Evolutionary conservation across 2,329 filamentous ascomycete species (phyloP).

Genomic region (Ceratocystis harringtonii): DNA sequence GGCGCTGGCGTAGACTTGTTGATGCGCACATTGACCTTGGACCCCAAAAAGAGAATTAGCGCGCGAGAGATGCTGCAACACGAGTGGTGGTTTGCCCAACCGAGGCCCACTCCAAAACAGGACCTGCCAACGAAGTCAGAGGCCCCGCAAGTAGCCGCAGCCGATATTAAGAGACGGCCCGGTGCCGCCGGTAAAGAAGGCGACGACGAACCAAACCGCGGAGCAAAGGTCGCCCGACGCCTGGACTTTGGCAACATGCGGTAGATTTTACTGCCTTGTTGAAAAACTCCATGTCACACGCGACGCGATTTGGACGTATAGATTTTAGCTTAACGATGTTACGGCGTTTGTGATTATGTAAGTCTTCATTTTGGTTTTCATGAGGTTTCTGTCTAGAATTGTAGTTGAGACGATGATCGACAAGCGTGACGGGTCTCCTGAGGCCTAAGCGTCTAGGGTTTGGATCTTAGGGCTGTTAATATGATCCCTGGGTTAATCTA

Average conservation of each 20-base stretch:
- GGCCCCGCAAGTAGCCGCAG: conserved; percentile 51
- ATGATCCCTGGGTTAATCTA: too few species aligned
- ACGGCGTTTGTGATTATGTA: not conserved
- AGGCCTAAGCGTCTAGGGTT: too few species aligned
- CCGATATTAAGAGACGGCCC: conserved; percentile 63
- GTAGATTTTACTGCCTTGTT: not conserved
- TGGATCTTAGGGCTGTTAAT: too few species aligned
- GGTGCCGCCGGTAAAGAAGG: conserved; percentile 29
- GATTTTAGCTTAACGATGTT: not conserved
- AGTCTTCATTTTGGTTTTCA: not conserved
- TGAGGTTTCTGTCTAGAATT: not conserved
- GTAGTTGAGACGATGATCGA: too few species aligned
- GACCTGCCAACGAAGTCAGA: conserved; percentile 66
- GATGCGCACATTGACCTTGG: conserved; percentile 68
- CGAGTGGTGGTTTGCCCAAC: conserved; percentile 71
- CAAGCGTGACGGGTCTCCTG: too few species aligned
- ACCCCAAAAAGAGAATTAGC: conserved; percentile 72
- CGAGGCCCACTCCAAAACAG: conserved; percentile 66
- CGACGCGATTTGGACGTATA: not conserved
- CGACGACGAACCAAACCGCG: conserved; percentile 51
- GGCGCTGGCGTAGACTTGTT: conserved; percentile 74
- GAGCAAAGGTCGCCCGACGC: conserved; percentile 65
- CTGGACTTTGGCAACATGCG: conserved; percentile 50
- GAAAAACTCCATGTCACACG: not conserved
- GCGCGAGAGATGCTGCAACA: conserved; percentile 67